Percentiles rank a stretch among this genome's conserved stretches.
Evolutionary conservation across 345 rosid species (phyloP).

Genomic region (Trapa bicornis): DNA sequence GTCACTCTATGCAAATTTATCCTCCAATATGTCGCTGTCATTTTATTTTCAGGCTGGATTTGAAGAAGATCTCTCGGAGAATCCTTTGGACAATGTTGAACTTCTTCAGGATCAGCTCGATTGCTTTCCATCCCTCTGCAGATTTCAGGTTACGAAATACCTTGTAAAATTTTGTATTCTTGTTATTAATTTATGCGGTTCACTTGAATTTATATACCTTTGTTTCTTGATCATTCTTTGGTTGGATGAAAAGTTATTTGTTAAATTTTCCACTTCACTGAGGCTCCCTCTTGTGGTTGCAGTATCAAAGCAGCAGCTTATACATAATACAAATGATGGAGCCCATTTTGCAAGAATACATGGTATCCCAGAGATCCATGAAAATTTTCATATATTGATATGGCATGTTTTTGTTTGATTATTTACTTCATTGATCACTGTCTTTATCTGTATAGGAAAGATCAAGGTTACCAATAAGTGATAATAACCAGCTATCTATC

Average conservation of each 20-base stretch:
- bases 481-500: constrained; percentile 58
- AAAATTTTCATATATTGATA: neutral
- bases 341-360: constrained; percentile 87
- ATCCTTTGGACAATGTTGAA: constrained; percentile 94
- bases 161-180: neutral
- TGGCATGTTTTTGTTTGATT: neutral
- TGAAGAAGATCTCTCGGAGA: constrained; percentile 68
- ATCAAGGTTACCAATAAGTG: constrained; percentile 46
- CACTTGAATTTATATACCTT: neutral
- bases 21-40: constrained; percentile 6
- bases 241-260: neutral
- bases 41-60: constrained; percentile 49
- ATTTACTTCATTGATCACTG: constrained; percentile 7
- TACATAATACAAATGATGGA: constrained; percentile 82
- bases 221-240: neutral
- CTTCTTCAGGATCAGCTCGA: constrained; percentile 99
- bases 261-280: neutral
- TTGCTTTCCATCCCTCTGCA: constrained; percentile 91
- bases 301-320: constrained; percentile 84
- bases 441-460: constrained; percentile 49
- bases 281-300: constrained; percentile 17
- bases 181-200: neutral
- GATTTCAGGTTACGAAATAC: constrained; percentile 68
- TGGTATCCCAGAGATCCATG: constrained; percentile 28
- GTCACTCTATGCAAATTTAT: neutral